These are phyloP conservation scores for Spirogloea muscicola DNA, from an alignment of 139 green algal species.

Conservation along the genomic window DNA sequence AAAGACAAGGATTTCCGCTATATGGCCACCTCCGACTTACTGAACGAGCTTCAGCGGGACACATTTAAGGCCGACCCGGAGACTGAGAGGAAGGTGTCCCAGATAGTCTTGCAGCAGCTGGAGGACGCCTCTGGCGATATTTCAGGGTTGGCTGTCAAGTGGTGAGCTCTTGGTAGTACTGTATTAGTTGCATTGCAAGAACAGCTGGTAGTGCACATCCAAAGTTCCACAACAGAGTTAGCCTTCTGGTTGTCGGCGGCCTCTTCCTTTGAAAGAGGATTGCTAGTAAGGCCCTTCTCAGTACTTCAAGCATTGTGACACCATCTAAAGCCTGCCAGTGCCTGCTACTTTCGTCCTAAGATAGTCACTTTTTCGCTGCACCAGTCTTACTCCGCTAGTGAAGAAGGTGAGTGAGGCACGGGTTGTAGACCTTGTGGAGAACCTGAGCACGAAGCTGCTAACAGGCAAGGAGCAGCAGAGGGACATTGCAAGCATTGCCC, in stretches of 20 bases:
- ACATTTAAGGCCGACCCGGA: conserved; percentile 66
- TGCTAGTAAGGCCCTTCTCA: too few relatives aligned
- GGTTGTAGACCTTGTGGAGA: conserved; percentile 60
- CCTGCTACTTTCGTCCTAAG: background rate
- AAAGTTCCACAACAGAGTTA: too few relatives aligned
- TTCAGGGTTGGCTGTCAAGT: conserved; percentile 82
- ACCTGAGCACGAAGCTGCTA: conserved; percentile 67
- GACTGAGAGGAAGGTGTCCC: conserved; percentile 63
- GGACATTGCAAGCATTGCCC: conserved; percentile 73
- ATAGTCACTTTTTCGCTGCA: background rate
- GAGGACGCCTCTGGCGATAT: conserved; percentile 86
- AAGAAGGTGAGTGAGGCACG: conserved; percentile 62
- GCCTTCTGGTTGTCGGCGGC: too few relatives aligned
- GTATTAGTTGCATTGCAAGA: background rate
- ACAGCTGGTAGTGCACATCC: background rate
- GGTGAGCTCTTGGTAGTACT: conserved; percentile 8
- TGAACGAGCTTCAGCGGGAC: conserved; percentile 75
- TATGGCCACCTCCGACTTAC: conserved; percentile 90
- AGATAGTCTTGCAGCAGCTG: conserved; percentile 74
- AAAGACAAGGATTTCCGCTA: conserved; percentile 75
- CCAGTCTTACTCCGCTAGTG: conserved; percentile 72
- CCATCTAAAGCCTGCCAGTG: too few relatives aligned
- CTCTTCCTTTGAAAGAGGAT: too few relatives aligned
- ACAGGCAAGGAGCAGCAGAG: conserved; percentile 60
- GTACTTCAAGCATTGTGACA: too few relatives aligned